These are phyloP conservation scores for Colletotrichum sublineola DNA, from an alignment of 2,329 filamentous ascomycete species.

Conservation along the genomic window DNA sequence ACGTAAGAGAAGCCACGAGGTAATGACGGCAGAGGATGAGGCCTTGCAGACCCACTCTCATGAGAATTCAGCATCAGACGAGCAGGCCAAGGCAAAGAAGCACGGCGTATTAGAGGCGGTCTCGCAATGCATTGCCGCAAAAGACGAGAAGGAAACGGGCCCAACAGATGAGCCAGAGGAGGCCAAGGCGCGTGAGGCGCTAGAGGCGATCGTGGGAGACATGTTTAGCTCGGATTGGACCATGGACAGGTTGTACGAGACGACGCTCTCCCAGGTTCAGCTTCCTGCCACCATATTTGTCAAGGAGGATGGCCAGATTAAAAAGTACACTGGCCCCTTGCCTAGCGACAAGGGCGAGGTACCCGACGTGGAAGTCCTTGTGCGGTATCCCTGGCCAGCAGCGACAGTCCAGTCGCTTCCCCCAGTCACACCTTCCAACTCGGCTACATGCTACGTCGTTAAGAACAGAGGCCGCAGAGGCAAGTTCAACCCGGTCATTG, in stretches of 20 bases:
- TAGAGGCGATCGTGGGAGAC: slow-evolving; percentile 46
- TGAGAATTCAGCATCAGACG: slow-evolving; percentile 37
- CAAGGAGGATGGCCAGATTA: slow-evolving; percentile 73
- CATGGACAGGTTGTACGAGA: slow-evolving; percentile 77
- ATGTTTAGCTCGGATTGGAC: slow-evolving; percentile 67
- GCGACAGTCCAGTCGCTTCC: slow-evolving; percentile 76
- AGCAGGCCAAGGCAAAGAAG: slow-evolving; percentile 45
- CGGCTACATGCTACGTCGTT: slow-evolving; percentile 88
- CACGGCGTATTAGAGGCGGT: slow-evolving; percentile 43
- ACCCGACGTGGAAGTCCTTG: slow-evolving; percentile 78
- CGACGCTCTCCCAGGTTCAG: slow-evolving; percentile 73
- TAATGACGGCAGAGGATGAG: slow-evolving; percentile 32
- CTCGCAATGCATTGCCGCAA: slow-evolving; percentile 45
- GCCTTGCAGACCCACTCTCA: background rate
- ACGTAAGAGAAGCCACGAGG: slow-evolving; percentile 53
- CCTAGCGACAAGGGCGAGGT: slow-evolving; percentile 64
- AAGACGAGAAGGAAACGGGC: background rate
- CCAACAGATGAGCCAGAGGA: slow-evolving; percentile 31
- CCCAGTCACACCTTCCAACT: slow-evolving; percentile 70
- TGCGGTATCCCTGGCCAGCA: slow-evolving; percentile 84
- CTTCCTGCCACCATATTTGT: slow-evolving; percentile 80
- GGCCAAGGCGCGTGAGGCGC: slow-evolving; percentile 46
- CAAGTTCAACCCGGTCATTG: slow-evolving; percentile 79
- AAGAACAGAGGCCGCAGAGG: slow-evolving; percentile 82
- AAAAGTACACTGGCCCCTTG: slow-evolving; percentile 77